A percentile compares a stretch with the other conserved stretches of the same genome.
Conservation (phyloP, 2,329 filamentous ascomycete genomes). For the Talaromyces sp. region DNA sequence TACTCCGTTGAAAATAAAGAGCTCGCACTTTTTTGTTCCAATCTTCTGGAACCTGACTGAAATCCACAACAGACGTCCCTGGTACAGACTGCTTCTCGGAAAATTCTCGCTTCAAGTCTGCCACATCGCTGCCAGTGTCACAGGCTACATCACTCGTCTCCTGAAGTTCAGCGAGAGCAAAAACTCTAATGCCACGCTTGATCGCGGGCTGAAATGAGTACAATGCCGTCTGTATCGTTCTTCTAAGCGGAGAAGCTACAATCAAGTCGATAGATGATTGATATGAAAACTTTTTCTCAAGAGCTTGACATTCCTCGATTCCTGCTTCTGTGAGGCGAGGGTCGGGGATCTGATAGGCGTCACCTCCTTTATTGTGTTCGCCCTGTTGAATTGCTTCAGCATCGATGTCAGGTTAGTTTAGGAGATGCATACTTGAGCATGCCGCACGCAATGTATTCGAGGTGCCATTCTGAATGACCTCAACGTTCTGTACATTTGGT, state of each 20-base stretch:
- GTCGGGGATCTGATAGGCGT: conserved; percentile 22
- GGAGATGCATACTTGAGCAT: conserved; percentile 20
- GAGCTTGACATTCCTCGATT: conserved; percentile 16
- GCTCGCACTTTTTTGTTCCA: conserved; percentile 19
- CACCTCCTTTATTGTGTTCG: conserved; percentile 22
- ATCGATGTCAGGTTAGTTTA: too few relatives aligned
- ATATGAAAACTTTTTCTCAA: conserved; percentile 17
- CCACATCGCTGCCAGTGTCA: conserved; percentile 20
- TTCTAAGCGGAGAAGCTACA: conserved; percentile 20
- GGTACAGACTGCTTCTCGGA: background rate
- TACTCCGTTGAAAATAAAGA: background rate
- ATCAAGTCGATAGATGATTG: conserved; percentile 20
- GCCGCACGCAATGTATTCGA: conserved; percentile 18
- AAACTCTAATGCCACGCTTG: conserved; percentile 15
- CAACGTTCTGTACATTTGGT: background rate
- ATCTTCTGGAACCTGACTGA: conserved; percentile 14
- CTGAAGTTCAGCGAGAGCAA: conserved; percentile 22
- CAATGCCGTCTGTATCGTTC: conserved; percentile 20
- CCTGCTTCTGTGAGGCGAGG: conserved; percentile 17
- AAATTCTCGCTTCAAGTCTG: conserved; percentile 18
- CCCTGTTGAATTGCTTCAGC: conserved; percentile 11
- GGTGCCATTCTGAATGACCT: conserved; percentile 11
- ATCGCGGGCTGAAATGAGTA: conserved; percentile 21
- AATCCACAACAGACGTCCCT: conserved; percentile 7
- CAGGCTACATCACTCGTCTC: conserved; percentile 21